A percentile compares a stretch with the other conserved stretches of the same genome.
Evolutionary conservation across 176 grass and related monocot genomes (phyloP).

Genomic region (Thalia dealbata): DNA sequence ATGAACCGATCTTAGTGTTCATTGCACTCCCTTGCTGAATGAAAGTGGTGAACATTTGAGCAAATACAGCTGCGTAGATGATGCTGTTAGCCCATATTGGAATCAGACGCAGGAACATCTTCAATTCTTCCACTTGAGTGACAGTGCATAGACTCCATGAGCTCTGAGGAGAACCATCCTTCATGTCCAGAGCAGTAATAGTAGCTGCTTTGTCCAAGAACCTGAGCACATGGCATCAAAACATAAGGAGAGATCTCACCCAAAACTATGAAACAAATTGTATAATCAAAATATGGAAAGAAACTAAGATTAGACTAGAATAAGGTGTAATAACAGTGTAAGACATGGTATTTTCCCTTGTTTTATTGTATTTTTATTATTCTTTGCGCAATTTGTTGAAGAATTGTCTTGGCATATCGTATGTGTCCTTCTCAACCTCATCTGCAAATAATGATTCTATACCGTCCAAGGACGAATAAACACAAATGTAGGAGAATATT

Average conservation of each 20-base stretch:
- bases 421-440: too few species aligned
- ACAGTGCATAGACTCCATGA: slow-evolving; percentile 45
- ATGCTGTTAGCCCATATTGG: slow-evolving; percentile 71
- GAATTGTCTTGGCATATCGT: too few species aligned
- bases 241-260: neutral
- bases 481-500: too few species aligned
- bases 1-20: slow-evolving; percentile 43
- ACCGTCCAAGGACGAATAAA: too few species aligned
- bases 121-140: slow-evolving; percentile 75
- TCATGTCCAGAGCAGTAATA: slow-evolving; percentile 40
- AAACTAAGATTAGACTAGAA: neutral
- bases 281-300: neutral
- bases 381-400: too few species aligned
- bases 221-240: slow-evolving; percentile 22
- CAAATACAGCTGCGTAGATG: slow-evolving; percentile 39
- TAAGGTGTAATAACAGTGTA: too few species aligned
- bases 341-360: too few species aligned
- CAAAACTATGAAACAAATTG: neutral
- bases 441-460: too few species aligned
- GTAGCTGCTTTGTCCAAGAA: slow-evolving; percentile 74
- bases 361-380: too few species aligned
- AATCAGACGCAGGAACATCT: slow-evolving; percentile 62
- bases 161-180: slow-evolving; percentile 11
- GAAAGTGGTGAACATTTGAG: slow-evolving; percentile 77
- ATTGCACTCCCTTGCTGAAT: slow-evolving; percentile 78